Evolutionary conservation across 169 alveolate genomes (phyloP), one percentile per base, ranked within the genome.

Genomic region (Perkinsus olseni): DNA sequence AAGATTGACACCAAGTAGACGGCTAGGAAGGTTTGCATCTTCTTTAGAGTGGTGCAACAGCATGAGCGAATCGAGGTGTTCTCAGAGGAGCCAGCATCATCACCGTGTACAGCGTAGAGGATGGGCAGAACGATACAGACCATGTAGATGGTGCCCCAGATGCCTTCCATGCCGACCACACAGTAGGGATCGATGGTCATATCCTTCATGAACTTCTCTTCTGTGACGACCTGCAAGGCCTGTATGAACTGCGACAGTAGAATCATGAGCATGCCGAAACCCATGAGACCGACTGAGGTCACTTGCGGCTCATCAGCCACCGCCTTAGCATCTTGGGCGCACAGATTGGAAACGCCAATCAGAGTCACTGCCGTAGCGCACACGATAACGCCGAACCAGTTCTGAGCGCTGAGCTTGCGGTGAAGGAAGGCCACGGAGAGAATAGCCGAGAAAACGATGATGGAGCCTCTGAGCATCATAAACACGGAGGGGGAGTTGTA

Each of bases 401-500:
- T 37, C 31, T 38, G 50, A n/a, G 74, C 92, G 51, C 38, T 8
- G 13, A 91, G 1, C n/a, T 20, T 20, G 10, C 92, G 20, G 1
- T 38, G n/a, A 17, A 91, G 74, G 74, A 37, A 91, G 4, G 34
- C 6, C 31, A 91, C 50, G n/a, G 74, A 38, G 38, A 91, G 74
- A 28, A 91, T 38, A 1, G 92, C 92, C 36, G 74, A 91, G 37
- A 91, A 91, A 1, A 91, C 74, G 1, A 38, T 38, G 10, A 38
- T 38, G 38, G 51, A 0, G 28, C 92, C 92, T n/a, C 92, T 3
- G 21, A 91, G 74, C 92, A 91, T 91, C n/a, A 20, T 20, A n/a
- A 20, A 91, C 38, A 91, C 92, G 24, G 92, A 91, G 36, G 92
- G 39, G 37, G 92, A 38, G 48, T 38, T 91, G 92, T 91, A 91